These are phyloP conservation scores for Picea sitchensis DNA, from an alignment of 75 land plant species.

Conservation along the genomic window DNA sequence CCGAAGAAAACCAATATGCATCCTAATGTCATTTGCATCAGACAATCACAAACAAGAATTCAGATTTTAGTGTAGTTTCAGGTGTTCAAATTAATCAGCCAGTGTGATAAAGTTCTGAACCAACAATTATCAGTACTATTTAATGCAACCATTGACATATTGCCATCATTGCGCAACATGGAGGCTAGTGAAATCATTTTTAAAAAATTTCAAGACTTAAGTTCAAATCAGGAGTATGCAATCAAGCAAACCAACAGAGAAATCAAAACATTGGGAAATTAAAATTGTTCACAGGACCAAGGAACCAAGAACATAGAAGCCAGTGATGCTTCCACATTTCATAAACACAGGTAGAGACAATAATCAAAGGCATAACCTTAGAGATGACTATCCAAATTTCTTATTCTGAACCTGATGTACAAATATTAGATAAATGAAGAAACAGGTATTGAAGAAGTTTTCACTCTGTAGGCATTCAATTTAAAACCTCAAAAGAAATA, in stretches of 20 bases:
- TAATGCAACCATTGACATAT: not conserved
- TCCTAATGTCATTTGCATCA: constrained; percentile 23
- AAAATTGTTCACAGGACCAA: no score
- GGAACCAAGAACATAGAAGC: no score
- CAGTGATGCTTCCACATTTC: no score
- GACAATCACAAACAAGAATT: not conserved
- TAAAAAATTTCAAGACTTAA: not conserved
- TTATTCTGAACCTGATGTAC: no score
- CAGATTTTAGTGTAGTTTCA: not conserved
- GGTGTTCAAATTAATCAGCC: not conserved
- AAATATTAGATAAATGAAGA: no score
- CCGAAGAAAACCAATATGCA: constrained; percentile 28
- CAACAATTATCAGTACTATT: not conserved
- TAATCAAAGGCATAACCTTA: no score
- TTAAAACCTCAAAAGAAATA: no score
- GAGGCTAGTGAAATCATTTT: not conserved
- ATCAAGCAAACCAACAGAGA: not conserved
- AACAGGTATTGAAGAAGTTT: no score
- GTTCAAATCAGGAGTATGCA: not conserved
- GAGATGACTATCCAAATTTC: no score
- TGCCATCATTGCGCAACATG: not conserved
- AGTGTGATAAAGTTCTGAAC: not conserved
- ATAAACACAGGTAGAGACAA: no score
- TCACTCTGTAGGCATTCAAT: no score
- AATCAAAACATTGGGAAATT: no score